Conservation (phyloP, 495 filamentous ascomycete species). For the Penicillium silybi region DNA sequence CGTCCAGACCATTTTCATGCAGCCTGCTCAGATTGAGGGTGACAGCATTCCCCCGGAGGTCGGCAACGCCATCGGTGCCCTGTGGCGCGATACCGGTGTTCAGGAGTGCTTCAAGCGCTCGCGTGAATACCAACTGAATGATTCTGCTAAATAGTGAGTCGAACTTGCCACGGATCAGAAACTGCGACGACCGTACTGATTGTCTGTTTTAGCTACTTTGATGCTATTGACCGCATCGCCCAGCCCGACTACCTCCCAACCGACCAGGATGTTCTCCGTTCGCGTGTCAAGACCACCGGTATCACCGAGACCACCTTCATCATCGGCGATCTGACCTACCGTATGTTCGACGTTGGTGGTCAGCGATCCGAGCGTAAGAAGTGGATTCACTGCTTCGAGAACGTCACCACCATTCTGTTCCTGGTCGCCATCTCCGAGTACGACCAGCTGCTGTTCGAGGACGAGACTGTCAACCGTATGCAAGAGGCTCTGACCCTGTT, state of each 20-base stretch:
- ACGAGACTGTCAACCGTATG: constrained; percentile 89
- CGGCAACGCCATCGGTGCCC: constrained; percentile 82
- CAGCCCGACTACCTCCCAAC: constrained; percentile 92
- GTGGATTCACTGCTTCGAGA: constrained; percentile 99
- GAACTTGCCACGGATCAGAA: neutral
- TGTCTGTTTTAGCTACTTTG: constrained; percentile 73
- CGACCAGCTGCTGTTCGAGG: constrained; percentile 96
- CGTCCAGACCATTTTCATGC: constrained; percentile 94
- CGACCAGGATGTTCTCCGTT: constrained; percentile 95
- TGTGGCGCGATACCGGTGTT: constrained; percentile 94
- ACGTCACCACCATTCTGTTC: constrained; percentile 98
- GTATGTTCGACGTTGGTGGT: constrained; percentile 99
- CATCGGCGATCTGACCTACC: constrained; percentile 94
- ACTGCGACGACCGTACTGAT: constrained; percentile 1
- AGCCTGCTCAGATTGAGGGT: constrained; percentile 90
- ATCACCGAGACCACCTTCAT: constrained; percentile 99
- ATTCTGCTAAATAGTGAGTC: constrained; percentile 95
- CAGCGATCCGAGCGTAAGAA: constrained; percentile 99
- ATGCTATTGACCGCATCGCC: constrained; percentile 88
- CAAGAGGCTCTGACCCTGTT: constrained; percentile 97
- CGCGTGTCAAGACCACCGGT: constrained; percentile 98
- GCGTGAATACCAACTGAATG: constrained; percentile 95
- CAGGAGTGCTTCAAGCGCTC: constrained; percentile 94
- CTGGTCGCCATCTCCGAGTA: constrained; percentile 98
- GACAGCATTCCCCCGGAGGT: constrained; percentile 93